These are phyloP conservation scores for Colletotrichum chrysophilum DNA, from an alignment of 2,329 filamentous ascomycete species.

Conservation along the genomic window DNA sequence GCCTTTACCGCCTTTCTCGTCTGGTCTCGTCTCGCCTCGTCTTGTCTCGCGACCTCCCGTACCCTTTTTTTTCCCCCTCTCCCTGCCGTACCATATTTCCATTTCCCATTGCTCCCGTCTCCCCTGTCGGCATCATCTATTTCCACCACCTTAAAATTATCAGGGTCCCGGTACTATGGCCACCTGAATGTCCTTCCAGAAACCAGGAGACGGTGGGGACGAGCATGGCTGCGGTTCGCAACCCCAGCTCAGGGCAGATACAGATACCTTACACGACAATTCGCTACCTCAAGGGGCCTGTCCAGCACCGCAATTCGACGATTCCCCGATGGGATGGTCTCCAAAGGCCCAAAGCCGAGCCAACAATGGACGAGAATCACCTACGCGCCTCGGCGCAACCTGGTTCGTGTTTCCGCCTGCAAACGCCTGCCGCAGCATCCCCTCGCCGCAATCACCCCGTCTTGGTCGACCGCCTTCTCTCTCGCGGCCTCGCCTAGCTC, in stretches of 20 bases:
- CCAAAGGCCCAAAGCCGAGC: not conserved
- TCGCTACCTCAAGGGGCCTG: not conserved
- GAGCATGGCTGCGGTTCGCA: not conserved
- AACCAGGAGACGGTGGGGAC: constrained; percentile 13
- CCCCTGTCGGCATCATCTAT: constrained; percentile 17
- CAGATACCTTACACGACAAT: not conserved
- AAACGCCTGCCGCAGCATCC: not conserved
- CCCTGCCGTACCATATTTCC: not conserved
- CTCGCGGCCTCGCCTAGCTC: not conserved
- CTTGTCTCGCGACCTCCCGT: constrained; percentile 3
- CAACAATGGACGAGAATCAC: constrained; percentile 10
- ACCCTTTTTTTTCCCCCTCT: not conserved
- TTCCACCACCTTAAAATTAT: constrained; percentile 20
- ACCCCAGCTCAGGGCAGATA: not conserved
- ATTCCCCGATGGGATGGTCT: not conserved
- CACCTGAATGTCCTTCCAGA: constrained; percentile 20
- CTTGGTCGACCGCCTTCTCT: constrained; percentile 8
- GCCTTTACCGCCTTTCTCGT: not conserved
- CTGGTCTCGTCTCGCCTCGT: not conserved
- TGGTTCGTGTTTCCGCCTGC: not conserved
- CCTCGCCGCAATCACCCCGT: constrained; percentile 6
- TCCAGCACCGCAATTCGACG: not conserved
- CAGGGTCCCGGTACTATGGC: constrained; percentile 20
- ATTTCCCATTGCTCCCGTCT: not conserved
- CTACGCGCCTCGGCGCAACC: not conserved